Base-by-base conservation (phyloP, 495 filamentous ascomycete species). In the Paragyromitra xinjiangensis region DNA sequence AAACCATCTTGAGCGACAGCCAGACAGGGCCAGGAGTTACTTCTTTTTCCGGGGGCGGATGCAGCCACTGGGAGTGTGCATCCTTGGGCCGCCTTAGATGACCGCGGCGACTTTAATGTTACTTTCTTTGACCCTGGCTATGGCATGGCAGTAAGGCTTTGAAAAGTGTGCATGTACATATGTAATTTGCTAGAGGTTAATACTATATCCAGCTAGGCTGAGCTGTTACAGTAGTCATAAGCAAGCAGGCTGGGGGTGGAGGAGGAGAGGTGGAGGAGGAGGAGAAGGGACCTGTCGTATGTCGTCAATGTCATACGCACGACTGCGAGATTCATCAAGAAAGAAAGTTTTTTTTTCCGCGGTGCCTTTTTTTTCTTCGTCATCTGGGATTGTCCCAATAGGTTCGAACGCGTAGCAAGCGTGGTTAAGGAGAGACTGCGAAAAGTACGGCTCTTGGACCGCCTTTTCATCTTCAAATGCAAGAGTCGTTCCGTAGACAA, bases 61-160 rank as follows among this genome's bases (percentile, higher is more conserved):
- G 73, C 77, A 72, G 66, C 68, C 61, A 58, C 55, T 75, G 61
- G 58, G 66, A 55, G 66, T 48, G 56, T 75, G 53, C 71, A 79
- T 73, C 64, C 40, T 53, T 78, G 75, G 75, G 71, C 75, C 70
- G 63, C 75, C 75, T 72, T 42, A 71, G 76, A 78, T 78, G 73
- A 78, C 34, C 45, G 71, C 69, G 66, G 62, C 50, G 75, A 64
- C 61, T 59, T 71, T 71, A 34, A 40, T 29, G 24, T 66, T 55
- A 34, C 68, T 56, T 63, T 71, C 68, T 45, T 39, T 44, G 68
- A 34, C 44, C 72, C 66, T 75, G 58, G 45, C 67, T 24, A 48
- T 62, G 40, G 29, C 29, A 48, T 62, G 11, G 56, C 53, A 48
- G 19, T 11, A 39, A 62, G 34, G 50, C 59, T 44, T 42, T 24